A percentile compares a stretch with the other conserved stretches of the same genome.
Evolutionary conservation across 306 rosid genomes (phyloP).

Genomic region (Sicyos baderoa): DNA sequence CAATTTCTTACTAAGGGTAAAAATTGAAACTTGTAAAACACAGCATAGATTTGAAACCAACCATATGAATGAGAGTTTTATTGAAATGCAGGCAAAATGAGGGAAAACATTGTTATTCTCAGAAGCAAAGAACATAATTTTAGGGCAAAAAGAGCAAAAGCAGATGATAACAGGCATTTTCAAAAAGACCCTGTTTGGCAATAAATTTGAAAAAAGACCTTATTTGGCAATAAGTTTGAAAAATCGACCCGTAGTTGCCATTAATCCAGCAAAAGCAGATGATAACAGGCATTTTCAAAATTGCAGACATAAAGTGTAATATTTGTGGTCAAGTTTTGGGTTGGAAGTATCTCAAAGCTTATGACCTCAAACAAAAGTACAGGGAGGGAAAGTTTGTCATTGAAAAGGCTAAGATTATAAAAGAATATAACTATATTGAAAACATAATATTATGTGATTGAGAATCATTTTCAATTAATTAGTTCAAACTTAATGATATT

Average conservation of each 20-base stretch:
- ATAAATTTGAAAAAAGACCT: too few relatives aligned
- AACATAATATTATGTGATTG: too few relatives aligned
- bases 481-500: too few relatives aligned
- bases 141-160: conserved; percentile 31
- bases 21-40: too few relatives aligned
- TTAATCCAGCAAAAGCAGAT: conserved; percentile 26
- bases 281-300: conserved; percentile 27
- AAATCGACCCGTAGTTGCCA: too few relatives aligned
- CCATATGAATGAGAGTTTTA: too few relatives aligned
- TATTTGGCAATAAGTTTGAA: too few relatives aligned
- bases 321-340: conserved; percentile 36
- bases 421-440: conserved; percentile 22
- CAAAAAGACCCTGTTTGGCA: too few relatives aligned
- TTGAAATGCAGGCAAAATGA: conserved; percentile 22
- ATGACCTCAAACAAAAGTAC: conserved; percentile 20
- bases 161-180: conserved; percentile 27
- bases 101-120: conserved; percentile 39
- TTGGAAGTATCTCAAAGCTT: conserved; percentile 38
- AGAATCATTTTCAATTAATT: too few relatives aligned
- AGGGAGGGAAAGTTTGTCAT: conserved; percentile 38
- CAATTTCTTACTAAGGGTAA: too few relatives aligned
- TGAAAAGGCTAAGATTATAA: conserved; percentile 35
- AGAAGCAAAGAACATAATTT: conserved; percentile 36
- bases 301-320: conserved; percentile 34
- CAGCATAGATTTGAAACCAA: too few relatives aligned